Percentiles rank a stretch among this genome's conserved stretches.
These are phyloP conservation scores for Podaxis sp. DNA, from an alignment of 768 basidiomycete species.

Conservation along the genomic window DNA sequence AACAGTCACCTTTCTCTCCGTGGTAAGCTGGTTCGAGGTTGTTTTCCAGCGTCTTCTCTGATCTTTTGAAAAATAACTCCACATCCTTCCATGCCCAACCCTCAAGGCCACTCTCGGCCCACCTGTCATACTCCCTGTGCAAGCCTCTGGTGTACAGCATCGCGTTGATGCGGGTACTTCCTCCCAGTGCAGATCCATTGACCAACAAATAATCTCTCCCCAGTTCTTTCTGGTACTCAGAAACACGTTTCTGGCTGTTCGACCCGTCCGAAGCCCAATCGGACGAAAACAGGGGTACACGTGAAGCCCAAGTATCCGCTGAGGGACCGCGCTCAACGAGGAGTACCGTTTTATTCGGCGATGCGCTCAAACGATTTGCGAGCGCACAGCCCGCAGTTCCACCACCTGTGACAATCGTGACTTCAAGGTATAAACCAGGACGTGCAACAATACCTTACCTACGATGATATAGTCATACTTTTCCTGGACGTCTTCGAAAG, in stretches of 20 bases:
- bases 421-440: neutral
- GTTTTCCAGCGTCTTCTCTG: conserved; percentile 47
- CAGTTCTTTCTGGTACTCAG: conserved; percentile 42
- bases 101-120: conserved; percentile 50
- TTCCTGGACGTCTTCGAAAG: conserved; percentile 5
- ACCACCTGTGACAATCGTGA: conserved; percentile 37
- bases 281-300: conserved; percentile 17
- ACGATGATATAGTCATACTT: conserved; percentile 20
- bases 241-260: conserved; percentile 42
- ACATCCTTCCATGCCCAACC: conserved; percentile 63
- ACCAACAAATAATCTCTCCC: conserved; percentile 33
- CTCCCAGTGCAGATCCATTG: conserved; percentile 26
- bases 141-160: conserved; percentile 26
- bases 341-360: conserved; percentile 48
- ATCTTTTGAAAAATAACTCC: conserved; percentile 63
- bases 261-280: conserved; percentile 17
- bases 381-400: conserved; percentile 63
- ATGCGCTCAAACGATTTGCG: conserved; percentile 56
- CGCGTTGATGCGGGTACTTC: conserved; percentile 45
- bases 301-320: conserved; percentile 23
- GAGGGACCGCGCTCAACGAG: conserved; percentile 63
- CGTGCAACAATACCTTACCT: conserved; percentile 24
- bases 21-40: conserved; percentile 4
- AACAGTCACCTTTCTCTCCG: conserved; percentile 36
- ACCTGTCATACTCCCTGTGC: conserved; percentile 26